Percentiles rank a stretch among this genome's conserved stretches.
These are phyloP conservation scores for Salix caprea DNA, from an alignment of 345 rosid species.

Conservation along the genomic window DNA sequence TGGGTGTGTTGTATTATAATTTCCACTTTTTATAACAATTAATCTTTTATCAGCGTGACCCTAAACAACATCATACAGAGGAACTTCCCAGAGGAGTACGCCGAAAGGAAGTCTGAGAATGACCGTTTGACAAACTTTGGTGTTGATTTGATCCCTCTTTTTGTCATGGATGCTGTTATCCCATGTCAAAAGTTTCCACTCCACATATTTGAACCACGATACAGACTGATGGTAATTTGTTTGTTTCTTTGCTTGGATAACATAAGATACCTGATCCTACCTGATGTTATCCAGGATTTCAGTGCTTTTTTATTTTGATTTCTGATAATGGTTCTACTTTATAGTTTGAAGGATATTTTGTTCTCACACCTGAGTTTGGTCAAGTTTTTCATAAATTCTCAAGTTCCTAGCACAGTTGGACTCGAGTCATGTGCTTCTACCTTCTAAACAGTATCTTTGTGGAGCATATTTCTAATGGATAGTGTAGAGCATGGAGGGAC, in stretches of 20 bases:
- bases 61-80: constrained; percentile 81
- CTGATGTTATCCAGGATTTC: background rate
- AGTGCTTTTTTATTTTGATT: background rate
- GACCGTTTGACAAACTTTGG: constrained; percentile 67
- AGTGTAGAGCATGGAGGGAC: background rate
- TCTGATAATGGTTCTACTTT: background rate
- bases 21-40: constrained; percentile 7
- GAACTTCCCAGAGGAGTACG: constrained; percentile 84
- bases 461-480: background rate
- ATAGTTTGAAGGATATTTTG: background rate
- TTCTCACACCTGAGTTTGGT: background rate
- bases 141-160: constrained; percentile 80
- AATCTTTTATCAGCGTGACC: constrained; percentile 58
- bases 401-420: background rate
- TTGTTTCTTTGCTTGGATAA: background rate
- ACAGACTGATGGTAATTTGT: constrained; percentile 83
- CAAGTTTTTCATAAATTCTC: background rate
- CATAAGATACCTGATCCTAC: background rate
- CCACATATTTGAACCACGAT: constrained; percentile 88
- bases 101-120: constrained; percentile 85
- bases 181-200: constrained; percentile 90
- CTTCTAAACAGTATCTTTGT: background rate
- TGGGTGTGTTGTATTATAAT: background rate
- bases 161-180: constrained; percentile 84
- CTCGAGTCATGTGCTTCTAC: background rate